Conservation (phyloP, 495 filamentous ascomycete species). For the Tetracladium setigerum region DNA sequence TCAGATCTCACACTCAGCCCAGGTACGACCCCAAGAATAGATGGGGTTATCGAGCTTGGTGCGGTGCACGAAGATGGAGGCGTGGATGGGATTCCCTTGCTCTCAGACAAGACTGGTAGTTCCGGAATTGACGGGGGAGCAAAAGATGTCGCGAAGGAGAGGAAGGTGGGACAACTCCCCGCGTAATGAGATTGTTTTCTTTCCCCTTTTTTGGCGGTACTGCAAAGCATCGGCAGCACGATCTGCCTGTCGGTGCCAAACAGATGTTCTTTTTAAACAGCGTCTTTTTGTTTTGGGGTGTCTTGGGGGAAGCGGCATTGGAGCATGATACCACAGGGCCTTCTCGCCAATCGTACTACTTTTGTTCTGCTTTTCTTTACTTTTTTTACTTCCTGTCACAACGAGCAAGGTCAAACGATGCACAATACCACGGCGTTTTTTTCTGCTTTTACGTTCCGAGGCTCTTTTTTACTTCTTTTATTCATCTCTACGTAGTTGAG, state of each 20-base stretch:
- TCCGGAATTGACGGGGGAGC: conserved; percentile 36
- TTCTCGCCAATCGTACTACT: too few relatives aligned
- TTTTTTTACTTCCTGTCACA: too few relatives aligned
- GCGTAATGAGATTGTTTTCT: conserved; percentile 7
- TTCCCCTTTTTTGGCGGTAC: too few relatives aligned
- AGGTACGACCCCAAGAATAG: conserved; percentile 27
- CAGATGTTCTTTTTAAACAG: too few relatives aligned
- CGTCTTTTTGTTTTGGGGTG: neutral
- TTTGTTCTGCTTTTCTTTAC: too few relatives aligned
- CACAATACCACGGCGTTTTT: too few relatives aligned
- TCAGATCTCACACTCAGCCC: conserved; percentile 38
- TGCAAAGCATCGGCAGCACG: too few relatives aligned
- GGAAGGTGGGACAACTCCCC: conserved; percentile 28
- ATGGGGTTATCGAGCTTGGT: conserved; percentile 14
- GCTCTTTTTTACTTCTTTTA: too few relatives aligned
- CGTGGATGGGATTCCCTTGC: conserved; percentile 47
- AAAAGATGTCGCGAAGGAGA: conserved; percentile 33
- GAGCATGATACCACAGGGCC: neutral
- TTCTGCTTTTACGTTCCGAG: too few relatives aligned
- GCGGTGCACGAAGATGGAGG: conserved; percentile 2
- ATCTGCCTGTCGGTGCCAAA: too few relatives aligned
- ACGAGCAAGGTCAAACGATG: too few relatives aligned
- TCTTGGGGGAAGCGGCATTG: neutral
- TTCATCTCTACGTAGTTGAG: too few relatives aligned
- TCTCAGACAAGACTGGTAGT: conserved; percentile 36